Base-by-base conservation (phyloP, 192 early-diverging fungal species). In the Entomortierella lignicola region DNA sequence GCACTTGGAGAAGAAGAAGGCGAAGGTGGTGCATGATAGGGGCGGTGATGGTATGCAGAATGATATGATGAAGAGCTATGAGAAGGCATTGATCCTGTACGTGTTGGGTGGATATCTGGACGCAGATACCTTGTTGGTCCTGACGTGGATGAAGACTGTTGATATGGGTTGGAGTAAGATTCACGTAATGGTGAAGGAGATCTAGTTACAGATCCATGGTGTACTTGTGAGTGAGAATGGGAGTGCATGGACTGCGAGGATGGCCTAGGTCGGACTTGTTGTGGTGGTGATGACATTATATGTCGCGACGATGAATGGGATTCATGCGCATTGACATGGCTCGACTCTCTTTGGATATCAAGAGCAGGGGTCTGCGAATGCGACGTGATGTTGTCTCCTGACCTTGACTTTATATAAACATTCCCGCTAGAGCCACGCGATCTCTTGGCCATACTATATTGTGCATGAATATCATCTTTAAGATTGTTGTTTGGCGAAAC, bases 181-280 rank as follows among this genome's bases (percentile, higher is more conserved):
- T 79, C 75, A 0, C 75, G 66, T 10, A 79, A 52, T 25, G 75
- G 75, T 25, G 75, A 79, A 15, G 75, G 75, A 11, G 75, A 79
- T 12, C 75, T 61, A 0, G 68, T 37, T 11, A 54, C 55, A 1
- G 63, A 51, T 8, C 63, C 56, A 44, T 66, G 72, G 26, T 60
- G 60, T 2, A 31, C 20, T 31, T 60, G 65, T 8, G 72, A 60
- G 52, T 66, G 64, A 30, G 64, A 29, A 30, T 68, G 66, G 37
- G 66, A 34, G n/a, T 68, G 75, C 67, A 79, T 79, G n/a, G 66
- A 55, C 23, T 79, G 75, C 18, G 75, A 70, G 2, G 59, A 18
- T n/a, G 66, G 62, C 23, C 67, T 26, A 1, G 61, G n/a, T 27
- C 72, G 57, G 5, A 50, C 44, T 37, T 43, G 55, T 52, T 55